Conservation (phyloP, 2,329 filamentous ascomycete genomes). For the Bimuria novae-zelandiae region DNA sequence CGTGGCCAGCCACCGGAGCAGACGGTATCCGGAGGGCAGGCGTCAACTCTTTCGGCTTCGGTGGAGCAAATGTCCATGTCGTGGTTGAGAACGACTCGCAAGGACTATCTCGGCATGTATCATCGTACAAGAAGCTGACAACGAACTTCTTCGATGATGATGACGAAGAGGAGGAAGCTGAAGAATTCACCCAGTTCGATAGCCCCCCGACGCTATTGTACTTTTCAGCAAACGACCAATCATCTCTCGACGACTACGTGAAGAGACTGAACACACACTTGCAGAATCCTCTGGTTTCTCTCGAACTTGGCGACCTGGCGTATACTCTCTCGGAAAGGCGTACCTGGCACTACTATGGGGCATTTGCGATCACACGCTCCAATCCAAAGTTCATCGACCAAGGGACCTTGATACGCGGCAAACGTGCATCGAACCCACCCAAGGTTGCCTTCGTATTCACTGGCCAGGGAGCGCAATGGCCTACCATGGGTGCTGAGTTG, state of each 20-base stretch:
- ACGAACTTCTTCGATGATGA: not conserved
- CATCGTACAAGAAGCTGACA: not conserved
- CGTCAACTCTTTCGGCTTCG: conserved; percentile 1
- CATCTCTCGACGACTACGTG: not conserved
- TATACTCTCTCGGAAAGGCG: conserved; percentile 26
- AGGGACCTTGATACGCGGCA: not conserved
- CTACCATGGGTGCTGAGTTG: too few relatives aligned
- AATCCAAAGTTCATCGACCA: not conserved
- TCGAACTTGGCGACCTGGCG: conserved; percentile 17
- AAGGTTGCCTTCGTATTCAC: too few relatives aligned
- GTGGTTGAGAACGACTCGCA: not conserved
- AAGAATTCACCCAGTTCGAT: not conserved
- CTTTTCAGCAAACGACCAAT: not conserved
- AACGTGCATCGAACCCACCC: too few relatives aligned
- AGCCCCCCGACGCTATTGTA: not conserved
- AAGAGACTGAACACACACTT: not conserved
- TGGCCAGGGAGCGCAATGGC: too few relatives aligned
- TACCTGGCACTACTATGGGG: conserved; percentile 9
- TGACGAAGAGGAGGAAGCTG: not conserved
- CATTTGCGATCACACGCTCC: not conserved
- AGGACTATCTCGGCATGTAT: not conserved
- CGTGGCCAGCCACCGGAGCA: conserved; percentile 14
- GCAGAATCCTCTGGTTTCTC: not conserved
- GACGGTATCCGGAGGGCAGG: not conserved
- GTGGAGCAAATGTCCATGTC: conserved; percentile 2